These are phyloP conservation scores for Clarkia xantiana DNA, from an alignment of 345 rosid species.

Conservation along the genomic window DNA sequence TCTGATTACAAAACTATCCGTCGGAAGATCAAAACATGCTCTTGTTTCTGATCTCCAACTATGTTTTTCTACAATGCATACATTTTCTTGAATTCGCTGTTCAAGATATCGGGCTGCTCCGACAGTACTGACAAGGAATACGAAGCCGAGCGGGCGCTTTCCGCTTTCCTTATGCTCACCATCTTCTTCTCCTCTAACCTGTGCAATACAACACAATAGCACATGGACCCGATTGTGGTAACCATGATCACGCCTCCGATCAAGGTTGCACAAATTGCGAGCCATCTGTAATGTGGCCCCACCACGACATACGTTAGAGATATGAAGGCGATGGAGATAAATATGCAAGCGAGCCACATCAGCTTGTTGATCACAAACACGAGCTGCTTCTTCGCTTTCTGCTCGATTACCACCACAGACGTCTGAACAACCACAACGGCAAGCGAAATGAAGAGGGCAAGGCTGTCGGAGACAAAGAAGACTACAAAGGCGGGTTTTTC, in stretches of 20 bases:
- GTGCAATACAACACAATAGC: slow-evolving; percentile 67
- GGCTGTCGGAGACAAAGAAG: slow-evolving; percentile 85
- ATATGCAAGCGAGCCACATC: slow-evolving; percentile 97
- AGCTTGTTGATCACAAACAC: slow-evolving; percentile 97
- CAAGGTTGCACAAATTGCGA: slow-evolving; percentile 60
- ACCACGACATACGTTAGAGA: slow-evolving; percentile 86
- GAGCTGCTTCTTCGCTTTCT: slow-evolving; percentile 88
- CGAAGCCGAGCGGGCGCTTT: slow-evolving; percentile 55
- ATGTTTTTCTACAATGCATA: slow-evolving; percentile 34
- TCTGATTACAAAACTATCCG: too few species aligned
- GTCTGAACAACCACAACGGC: slow-evolving; percentile 99
- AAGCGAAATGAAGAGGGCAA: slow-evolving; percentile 87
- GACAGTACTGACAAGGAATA: slow-evolving; percentile 63
- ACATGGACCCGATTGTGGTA: slow-evolving; percentile 90
- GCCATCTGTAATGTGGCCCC: slow-evolving; percentile 64
- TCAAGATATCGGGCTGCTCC: slow-evolving; percentile 48
- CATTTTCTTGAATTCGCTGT: slow-evolving; percentile 75
- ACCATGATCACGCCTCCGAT: slow-evolving; percentile 85
- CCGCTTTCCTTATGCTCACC: slow-evolving; percentile 59
- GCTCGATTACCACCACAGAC: slow-evolving; percentile 95
- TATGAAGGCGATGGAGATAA: slow-evolving; percentile 76
- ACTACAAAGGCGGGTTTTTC: slow-evolving; percentile 52
- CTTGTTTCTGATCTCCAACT: not conserved
- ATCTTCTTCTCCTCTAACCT: slow-evolving; percentile 74
- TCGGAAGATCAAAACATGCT: too few species aligned